Evolutionary conservation across 108 stramenopile genomes (phyloP).

Genomic region (Cylindrotheca fusiformis): DNA sequence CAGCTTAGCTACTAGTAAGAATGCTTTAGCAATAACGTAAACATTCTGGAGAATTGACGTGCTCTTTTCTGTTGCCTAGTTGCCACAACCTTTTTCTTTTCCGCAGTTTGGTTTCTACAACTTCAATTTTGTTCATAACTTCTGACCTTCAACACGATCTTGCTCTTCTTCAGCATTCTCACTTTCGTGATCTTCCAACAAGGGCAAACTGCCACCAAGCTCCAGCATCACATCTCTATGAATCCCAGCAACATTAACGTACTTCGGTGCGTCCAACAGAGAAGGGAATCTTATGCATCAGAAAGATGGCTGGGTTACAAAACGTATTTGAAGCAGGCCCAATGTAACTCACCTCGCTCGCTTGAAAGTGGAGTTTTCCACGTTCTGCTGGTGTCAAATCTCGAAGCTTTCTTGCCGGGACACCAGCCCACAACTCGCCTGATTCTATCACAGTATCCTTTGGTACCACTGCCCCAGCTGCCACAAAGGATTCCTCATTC

Average conservation of each 20-base stretch:
- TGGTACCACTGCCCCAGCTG: constrained; percentile 77
- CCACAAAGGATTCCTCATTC: constrained; percentile 67
- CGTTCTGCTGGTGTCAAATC: constrained; percentile 73
- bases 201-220: constrained; percentile 63
- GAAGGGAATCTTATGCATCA: constrained; percentile 6
- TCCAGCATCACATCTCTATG: constrained; percentile 74
- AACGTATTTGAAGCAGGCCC: too few species aligned
- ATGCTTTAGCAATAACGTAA: too few species aligned
- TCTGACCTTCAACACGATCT: too few species aligned
- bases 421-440: constrained; percentile 87
- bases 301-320: background rate
- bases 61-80: background rate
- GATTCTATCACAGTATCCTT: constrained; percentile 44
- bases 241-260: constrained; percentile 60
- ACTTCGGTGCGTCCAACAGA: constrained; percentile 22
- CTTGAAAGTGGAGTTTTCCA: constrained; percentile 66
- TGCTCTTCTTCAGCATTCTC: too few species aligned
- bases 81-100: too few species aligned
- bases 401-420: constrained; percentile 77
- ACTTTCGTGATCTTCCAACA: background rate
- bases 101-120: too few species aligned
- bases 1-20: too few species aligned
- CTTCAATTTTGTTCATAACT: too few species aligned
- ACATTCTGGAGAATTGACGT: too few species aligned
- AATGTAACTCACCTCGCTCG: constrained; percentile 34